Evolutionary conservation across 169 alveolate species (phyloP), one percentile per base, ranked within the genome.

Genomic region (Eimeria praecox): DNA sequence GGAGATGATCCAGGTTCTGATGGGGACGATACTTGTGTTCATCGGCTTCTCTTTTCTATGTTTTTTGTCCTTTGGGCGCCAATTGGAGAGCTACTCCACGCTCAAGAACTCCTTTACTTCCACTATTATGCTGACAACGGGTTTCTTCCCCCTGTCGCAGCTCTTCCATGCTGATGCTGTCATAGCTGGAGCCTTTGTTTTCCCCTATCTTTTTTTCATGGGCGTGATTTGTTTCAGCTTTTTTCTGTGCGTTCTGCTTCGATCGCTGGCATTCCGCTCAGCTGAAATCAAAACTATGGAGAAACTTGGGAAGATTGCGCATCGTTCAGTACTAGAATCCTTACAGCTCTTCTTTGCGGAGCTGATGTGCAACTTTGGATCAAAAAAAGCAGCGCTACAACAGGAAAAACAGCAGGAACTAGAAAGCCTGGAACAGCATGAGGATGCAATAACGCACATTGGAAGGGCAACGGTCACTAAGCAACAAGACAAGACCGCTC

Each of bases 231-330:
- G 86, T 40, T 80, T 90, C 35, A 52, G 89, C 69, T 62, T 73
- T 10, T 90, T 90, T 64, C 80, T 90, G 46, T 90, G 75, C 82
- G 90, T 90, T 33, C 90, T 90, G 56, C 90, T 90, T 20, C 95
- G 95, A 6, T 90, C 95, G 30, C 85, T 90, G 77, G 89, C 90
- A 14, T 46, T 24, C 66, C 95, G 95, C 30, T 44, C 85, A 30
- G 95, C 88, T 22, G 95, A 90, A 54, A 52, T 90, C 30, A 80
- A 75, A 40, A 71, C 46, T 18, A 80, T 80, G 64, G 95, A 90
- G 66, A 59, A 78, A 5, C 90, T 90, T 44, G 52, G 64, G 33
- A 62, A 54, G 64, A 33, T 35, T 35, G 62, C 54, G 82, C 71
- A 49, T 22, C 91, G 91, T 30, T 78, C 95, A 9, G 49, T 56